Percentiles rank a stretch among this genome's conserved stretches.
Evolutionary conservation across 2,329 filamentous ascomycete genomes (phyloP).

Genomic region (Penicillium janthinellum): DNA sequence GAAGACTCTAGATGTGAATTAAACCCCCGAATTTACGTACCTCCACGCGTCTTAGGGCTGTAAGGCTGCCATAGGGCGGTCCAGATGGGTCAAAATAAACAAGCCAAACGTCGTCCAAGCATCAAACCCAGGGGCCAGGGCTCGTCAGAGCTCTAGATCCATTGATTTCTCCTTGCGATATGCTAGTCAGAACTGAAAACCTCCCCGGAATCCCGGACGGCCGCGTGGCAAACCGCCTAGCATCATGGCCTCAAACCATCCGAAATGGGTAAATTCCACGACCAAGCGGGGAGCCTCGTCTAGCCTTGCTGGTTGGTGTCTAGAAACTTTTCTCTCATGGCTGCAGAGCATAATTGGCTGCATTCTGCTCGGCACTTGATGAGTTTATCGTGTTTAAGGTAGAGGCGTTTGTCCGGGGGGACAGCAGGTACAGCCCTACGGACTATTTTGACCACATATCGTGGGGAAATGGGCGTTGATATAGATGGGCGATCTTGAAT

Average conservation of each 20-base stretch:
- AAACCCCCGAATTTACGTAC: not conserved
- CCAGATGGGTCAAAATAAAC: not conserved
- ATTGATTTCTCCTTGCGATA: not conserved
- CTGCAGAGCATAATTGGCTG: not conserved
- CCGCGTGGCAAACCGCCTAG: too few species aligned
- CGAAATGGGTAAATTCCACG: not conserved
- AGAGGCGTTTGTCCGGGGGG: not conserved
- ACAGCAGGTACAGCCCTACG: not conserved
- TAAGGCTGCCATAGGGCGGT: not conserved
- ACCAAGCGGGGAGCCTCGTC: not conserved
- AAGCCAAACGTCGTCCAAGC: not conserved
- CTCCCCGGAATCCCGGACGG: not conserved
- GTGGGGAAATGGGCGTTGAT: not conserved
- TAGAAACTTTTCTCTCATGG: too few species aligned
- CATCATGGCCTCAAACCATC: not conserved
- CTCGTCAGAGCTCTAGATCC: not conserved
- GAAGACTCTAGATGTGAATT: too few species aligned
- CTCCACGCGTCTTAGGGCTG: not conserved
- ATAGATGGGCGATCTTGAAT: not conserved
- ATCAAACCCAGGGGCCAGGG: not conserved
- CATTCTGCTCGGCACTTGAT: not conserved
- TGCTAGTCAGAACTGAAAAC: not conserved
- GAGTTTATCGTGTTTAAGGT: not conserved
- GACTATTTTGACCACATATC: not conserved
- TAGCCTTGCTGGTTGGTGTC: not conserved